phyloP scores from a whole-genome alignment of 73 alveolate genomes.

The Paramecium sonneborni region DNA sequence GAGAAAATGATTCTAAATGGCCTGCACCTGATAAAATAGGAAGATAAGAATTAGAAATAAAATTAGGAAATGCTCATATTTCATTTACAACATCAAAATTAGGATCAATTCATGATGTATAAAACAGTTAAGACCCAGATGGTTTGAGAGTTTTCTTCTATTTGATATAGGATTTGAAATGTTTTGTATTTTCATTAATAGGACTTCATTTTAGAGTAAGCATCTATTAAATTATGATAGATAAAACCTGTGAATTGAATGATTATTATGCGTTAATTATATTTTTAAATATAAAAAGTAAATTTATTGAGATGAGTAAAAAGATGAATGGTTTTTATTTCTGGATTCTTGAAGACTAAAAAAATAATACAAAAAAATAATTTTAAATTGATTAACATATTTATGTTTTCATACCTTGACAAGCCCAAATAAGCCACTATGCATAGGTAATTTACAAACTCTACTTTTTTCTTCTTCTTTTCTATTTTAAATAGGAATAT shows the following conservation, averaged over 20 bases:
- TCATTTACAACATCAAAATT: conserved; percentile 86
- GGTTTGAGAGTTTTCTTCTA: conserved; percentile 88
- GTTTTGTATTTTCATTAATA: conserved; percentile 85
- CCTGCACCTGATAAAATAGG: conserved; percentile 92
- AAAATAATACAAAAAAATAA: background rate
- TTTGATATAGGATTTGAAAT: conserved; percentile 85
- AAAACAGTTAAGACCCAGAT: conserved; percentile 89
- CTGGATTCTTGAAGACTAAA: background rate
- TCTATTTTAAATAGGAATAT: conserved; percentile 70
- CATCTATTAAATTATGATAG: background rate
- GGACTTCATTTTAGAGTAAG: conserved; percentile 89
- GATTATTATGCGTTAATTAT: background rate
- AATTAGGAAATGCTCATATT: conserved; percentile 80
- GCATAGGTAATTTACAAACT: conserved; percentile 61
- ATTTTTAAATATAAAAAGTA: no score
- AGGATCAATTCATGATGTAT: conserved; percentile 87
- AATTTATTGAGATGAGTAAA: no score
- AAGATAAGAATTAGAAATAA: conserved; percentile 94
- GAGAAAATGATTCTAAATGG: conserved; percentile 90
- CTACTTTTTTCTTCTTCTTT: conserved; percentile 57
- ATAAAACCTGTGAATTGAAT: conserved; percentile 6
- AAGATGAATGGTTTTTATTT: background rate
- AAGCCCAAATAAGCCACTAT: conserved; percentile 52
- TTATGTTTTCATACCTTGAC: conserved; percentile 46
- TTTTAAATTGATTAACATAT: background rate